Conservation (phyloP, 805 yeast genomes). For the Blastobotrys muscicola region DNA sequence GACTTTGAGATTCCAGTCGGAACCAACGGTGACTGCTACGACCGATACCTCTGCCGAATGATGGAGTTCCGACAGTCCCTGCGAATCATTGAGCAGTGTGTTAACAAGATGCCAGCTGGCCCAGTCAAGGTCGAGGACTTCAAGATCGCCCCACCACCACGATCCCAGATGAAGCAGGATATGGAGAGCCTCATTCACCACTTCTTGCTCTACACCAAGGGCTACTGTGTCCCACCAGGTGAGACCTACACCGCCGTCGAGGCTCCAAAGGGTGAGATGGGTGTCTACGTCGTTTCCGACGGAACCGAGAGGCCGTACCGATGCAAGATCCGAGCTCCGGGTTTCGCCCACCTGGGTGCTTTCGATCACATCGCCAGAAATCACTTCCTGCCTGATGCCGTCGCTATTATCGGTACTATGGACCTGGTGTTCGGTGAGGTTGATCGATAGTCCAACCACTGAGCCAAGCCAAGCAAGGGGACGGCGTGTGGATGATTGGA, state of each 20-base stretch:
- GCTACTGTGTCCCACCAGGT: conserved; percentile 81
- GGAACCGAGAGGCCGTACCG: conserved; percentile 87
- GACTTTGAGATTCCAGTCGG: conserved; percentile 87
- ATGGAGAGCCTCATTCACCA: conserved; percentile 91
- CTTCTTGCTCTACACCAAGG: conserved; percentile 79
- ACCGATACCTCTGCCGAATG: conserved; percentile 82
- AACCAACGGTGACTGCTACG: conserved; percentile 81
- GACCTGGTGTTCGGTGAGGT: conserved; percentile 92
- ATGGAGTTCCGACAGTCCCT: conserved; percentile 86
- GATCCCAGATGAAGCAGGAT: conserved; percentile 76
- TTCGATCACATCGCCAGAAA: conserved; percentile 82
- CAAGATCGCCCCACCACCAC: conserved; percentile 76
- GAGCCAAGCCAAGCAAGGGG: neutral
- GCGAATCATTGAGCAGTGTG: conserved; percentile 82
- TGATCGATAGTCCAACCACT: conserved; percentile 48
- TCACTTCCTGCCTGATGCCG: conserved; percentile 83
- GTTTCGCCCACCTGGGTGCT: conserved; percentile 83
- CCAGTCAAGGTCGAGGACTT: conserved; percentile 86
- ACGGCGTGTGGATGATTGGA: neutral
- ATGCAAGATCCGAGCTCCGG: conserved; percentile 92
- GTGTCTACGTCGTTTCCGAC: conserved; percentile 78
- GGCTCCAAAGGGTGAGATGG: conserved; percentile 96
- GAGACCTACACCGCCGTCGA: conserved; percentile 87
- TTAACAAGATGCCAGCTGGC: conserved; percentile 86
- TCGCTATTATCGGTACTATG: conserved; percentile 91